phyloP scores from a whole-genome alignment of 257 asterid species.

The Marsdenia floribunda region DNA sequence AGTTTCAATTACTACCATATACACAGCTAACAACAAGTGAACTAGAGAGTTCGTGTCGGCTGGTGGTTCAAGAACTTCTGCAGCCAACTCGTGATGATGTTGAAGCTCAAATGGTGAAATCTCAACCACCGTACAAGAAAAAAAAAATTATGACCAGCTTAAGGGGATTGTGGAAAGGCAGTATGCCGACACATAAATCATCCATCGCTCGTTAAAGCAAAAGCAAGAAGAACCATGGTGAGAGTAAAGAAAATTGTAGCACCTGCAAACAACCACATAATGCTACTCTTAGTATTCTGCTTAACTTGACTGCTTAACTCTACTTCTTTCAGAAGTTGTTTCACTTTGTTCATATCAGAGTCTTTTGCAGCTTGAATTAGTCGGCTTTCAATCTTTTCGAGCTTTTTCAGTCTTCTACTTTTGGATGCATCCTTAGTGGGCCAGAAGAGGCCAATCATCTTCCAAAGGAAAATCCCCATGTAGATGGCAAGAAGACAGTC shows the following conservation, averaged over 20 bases:
- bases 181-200: constrained; percentile 17
- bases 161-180: background rate
- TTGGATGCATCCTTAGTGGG: constrained; percentile 50
- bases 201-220: constrained; percentile 71
- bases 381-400: constrained; percentile 57
- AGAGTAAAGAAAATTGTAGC: constrained; percentile 66
- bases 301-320: constrained; percentile 39
- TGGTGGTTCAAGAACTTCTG: background rate
- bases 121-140: background rate
- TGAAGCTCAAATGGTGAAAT: background rate
- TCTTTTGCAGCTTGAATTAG: constrained; percentile 84
- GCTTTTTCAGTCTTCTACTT: constrained; percentile 39
- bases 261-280: constrained; percentile 70
- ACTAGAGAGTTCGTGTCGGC: background rate
- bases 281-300: constrained; percentile 34
- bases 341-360: constrained; percentile 66
- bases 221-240: constrained; percentile 54
- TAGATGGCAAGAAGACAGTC: constrained; percentile 83
- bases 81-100: background rate
- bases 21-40: background rate
- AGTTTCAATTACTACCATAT: background rate
- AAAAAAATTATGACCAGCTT: background rate
- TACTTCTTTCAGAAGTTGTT: constrained; percentile 60
- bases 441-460: constrained; percentile 72
- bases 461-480: constrained; percentile 91